These are phyloP conservation scores for Apocynum venetum DNA, from an alignment of 257 asterid genomes.

Conservation along the genomic window DNA sequence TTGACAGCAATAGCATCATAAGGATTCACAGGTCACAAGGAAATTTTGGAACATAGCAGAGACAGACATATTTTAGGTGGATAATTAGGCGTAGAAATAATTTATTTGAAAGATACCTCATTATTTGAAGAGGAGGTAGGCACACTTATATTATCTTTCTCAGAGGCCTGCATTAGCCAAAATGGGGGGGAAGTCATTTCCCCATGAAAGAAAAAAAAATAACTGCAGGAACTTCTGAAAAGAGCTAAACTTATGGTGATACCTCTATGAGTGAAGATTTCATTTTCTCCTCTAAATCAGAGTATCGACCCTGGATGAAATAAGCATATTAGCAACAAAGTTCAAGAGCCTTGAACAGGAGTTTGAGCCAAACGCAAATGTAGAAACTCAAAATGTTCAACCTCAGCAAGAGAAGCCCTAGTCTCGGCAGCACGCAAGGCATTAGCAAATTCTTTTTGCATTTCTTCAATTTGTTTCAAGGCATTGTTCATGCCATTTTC, in stretches of 20 bases:
- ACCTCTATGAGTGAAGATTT: slow-evolving; percentile 58
- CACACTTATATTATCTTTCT: slow-evolving; percentile 39
- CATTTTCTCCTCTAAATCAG: slow-evolving; percentile 64
- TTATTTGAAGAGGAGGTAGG: slow-evolving; percentile 38
- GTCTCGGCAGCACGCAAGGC: slow-evolving; percentile 72
- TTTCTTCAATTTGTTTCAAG: slow-evolving; percentile 60
- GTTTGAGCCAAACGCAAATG: not conserved
- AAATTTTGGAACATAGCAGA: not conserved
- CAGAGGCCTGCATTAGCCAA: slow-evolving; percentile 20
- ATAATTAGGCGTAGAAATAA: not conserved
- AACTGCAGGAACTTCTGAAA: not conserved
- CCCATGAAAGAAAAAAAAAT: not conserved
- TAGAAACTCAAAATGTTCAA: slow-evolving; percentile 11
- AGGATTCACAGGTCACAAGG: not conserved
- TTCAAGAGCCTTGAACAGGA: not conserved
- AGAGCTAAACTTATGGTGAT: not conserved
- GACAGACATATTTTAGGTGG: not conserved
- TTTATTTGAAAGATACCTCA: slow-evolving; percentile 30
- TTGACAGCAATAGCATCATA: no score
- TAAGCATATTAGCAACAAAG: slow-evolving; percentile 5
- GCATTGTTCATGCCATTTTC: slow-evolving; percentile 56
- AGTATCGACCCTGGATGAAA: slow-evolving; percentile 57
- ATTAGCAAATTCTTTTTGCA: slow-evolving; percentile 52
- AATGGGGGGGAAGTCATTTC: not conserved
- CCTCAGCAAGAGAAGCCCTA: slow-evolving; percentile 90